A percentile compares a stretch with the other conserved stretches of the same genome.
These are phyloP conservation scores for Dichomitus squalens DNA, from an alignment of 1,284 basidiomycete species.

Conservation along the genomic window DNA sequence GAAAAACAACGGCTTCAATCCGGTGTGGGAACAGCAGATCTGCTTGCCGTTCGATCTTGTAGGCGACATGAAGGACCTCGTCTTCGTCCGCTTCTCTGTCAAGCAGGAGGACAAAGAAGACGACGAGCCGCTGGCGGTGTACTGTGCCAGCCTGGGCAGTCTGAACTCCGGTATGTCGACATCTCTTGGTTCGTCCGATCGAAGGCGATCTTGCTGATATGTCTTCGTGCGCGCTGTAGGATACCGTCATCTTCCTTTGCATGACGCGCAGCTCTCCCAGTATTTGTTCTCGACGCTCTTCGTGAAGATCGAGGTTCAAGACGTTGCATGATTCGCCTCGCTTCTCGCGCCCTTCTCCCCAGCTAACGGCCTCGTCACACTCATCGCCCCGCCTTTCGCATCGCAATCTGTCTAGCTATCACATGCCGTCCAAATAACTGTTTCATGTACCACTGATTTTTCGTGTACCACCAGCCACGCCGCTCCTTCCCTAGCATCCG, in stretches of 20 bases:
- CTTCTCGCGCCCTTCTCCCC: neutral
- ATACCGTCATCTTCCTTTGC: slow-evolving; percentile 85
- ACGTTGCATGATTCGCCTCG: slow-evolving; percentile 26
- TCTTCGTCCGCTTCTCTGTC: slow-evolving; percentile 82
- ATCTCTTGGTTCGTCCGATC: too few species aligned
- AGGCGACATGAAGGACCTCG: slow-evolving; percentile 77
- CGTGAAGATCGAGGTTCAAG: slow-evolving; percentile 58
- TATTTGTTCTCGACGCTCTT: slow-evolving; percentile 91
- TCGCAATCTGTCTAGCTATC: neutral
- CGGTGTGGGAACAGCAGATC: slow-evolving; percentile 80
- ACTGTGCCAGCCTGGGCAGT: slow-evolving; percentile 69
- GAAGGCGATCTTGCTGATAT: neutral
- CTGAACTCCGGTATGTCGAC: slow-evolving; percentile 67
- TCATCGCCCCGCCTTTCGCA: neutral
- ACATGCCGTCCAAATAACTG: neutral
- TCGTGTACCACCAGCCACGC: neutral
- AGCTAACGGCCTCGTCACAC: neutral
- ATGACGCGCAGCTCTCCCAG: slow-evolving; percentile 81
- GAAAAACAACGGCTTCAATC: slow-evolving; percentile 89
- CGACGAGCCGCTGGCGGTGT: slow-evolving; percentile 70
- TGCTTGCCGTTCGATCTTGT: slow-evolving; percentile 74
- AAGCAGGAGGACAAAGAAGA: slow-evolving; percentile 65
- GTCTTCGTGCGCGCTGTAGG: slow-evolving; percentile 46
- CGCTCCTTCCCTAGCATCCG: neutral
- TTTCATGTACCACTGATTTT: neutral